These are phyloP conservation scores for Nakazawaea ishiwadae DNA, from an alignment of 805 yeast species.

Conservation along the genomic window DNA sequence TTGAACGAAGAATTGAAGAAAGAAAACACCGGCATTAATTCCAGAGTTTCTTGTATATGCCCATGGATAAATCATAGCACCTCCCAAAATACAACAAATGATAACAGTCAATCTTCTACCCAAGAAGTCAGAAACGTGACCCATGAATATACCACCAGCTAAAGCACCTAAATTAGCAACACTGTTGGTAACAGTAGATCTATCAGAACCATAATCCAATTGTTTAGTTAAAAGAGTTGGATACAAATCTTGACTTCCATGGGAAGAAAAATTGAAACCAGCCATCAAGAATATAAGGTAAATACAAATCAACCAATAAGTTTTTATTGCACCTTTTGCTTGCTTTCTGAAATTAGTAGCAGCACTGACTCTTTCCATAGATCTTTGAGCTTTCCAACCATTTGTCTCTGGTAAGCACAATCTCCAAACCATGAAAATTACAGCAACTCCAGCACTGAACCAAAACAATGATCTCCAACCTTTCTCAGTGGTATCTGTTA, in stretches of 20 bases:
- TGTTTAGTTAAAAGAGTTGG: conserved; percentile 50
- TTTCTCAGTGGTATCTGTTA: conserved; percentile 46
- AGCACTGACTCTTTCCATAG: conserved; percentile 26
- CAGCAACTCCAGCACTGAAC: conserved; percentile 61
- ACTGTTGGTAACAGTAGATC: conserved; percentile 50
- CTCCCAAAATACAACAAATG: conserved; percentile 49
- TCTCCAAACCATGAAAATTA: conserved; percentile 37
- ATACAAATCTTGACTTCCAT: conserved; percentile 60
- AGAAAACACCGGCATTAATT: conserved; percentile 56
- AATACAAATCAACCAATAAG: conserved; percentile 54
- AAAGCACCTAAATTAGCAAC: conserved; percentile 58
- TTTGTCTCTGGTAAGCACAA: conserved; percentile 46
- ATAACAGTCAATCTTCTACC: conserved; percentile 55
- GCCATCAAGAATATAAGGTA: conserved; percentile 58
- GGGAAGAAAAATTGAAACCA: conserved; percentile 59
- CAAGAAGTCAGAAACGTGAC: conserved; percentile 48
- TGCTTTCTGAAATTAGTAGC: conserved; percentile 27
- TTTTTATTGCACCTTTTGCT: conserved; percentile 30
- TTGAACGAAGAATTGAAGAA: conserved; percentile 59
- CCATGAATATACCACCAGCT: conserved; percentile 50
- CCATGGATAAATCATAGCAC: conserved; percentile 62
- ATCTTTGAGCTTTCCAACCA: conserved; percentile 39
- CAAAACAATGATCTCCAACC: conserved; percentile 66
- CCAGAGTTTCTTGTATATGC: conserved; percentile 43
- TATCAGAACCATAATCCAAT: conserved; percentile 34